Percentiles rank a stretch among this genome's conserved stretches.
phyloP scores from a whole-genome alignment of 2,329 filamentous ascomycete genomes.

The Claviceps sp. region DNA sequence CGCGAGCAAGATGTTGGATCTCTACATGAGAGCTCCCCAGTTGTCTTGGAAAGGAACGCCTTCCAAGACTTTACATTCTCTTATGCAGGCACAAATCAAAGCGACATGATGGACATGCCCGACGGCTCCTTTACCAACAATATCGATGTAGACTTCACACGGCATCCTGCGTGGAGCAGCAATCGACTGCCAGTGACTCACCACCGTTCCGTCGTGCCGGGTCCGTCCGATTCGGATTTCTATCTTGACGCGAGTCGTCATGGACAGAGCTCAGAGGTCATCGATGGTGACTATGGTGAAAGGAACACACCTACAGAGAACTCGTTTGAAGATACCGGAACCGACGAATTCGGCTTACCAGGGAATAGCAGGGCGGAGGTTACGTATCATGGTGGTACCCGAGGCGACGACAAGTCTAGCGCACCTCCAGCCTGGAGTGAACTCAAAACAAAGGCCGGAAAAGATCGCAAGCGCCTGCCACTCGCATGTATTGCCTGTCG shows the following conservation, averaged over 20 bases:
- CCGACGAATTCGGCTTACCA: constrained; percentile 46
- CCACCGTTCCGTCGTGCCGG: constrained; percentile 7
- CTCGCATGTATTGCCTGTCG: constrained; percentile 92
- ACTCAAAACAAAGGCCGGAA: constrained; percentile 82
- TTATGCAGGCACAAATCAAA: constrained; percentile 25
- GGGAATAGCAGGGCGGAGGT: constrained; percentile 33
- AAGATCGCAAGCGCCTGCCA: constrained; percentile 85
- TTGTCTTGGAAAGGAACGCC: constrained; percentile 31
- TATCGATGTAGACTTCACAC: constrained; percentile 21
- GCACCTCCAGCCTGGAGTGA: constrained; percentile 62
- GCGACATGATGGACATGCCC: constrained; percentile 14
- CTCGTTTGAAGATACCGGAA: constrained; percentile 37
- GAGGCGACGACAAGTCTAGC: constrained; percentile 45
- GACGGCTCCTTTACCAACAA: constrained; percentile 20
- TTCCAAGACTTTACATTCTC: constrained; percentile 42
- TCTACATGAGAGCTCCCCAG: constrained; percentile 11
- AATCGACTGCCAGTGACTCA: constrained; percentile 9
- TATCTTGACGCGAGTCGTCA: constrained; percentile 12
- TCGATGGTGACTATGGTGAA: constrained; percentile 32
- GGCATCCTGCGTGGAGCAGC: constrained; percentile 13
- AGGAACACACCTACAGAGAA: constrained; percentile 30
- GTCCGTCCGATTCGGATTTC: constrained; percentile 13
- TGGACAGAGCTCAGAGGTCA: constrained; percentile 23
- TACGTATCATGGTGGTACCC: constrained; percentile 38
- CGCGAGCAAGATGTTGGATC: constrained; percentile 9